Evolutionary conservation across 2,329 filamentous ascomycete genomes (phyloP), one percentile per base, ranked within the genome.

Genomic region (Scolecobasidium constrictum): DNA sequence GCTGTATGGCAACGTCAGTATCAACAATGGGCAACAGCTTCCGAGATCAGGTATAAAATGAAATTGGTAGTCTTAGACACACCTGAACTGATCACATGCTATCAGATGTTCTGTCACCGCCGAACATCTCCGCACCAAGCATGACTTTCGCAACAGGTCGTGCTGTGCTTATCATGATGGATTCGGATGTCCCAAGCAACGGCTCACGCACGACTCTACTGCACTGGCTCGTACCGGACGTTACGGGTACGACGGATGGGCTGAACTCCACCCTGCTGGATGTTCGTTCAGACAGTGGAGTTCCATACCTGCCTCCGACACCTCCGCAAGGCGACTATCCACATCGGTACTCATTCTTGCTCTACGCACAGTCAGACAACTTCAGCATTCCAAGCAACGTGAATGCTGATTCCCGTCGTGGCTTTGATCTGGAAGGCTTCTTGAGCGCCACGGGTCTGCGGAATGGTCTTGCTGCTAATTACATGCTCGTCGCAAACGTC

Each of bases 371-470:
- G 36, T 45, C 49, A 2, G 7, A 26, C 3, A 23, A 23, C 1
- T 62, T 58, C 42, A 12, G 12, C 1, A 55, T 60, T 20, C 59
- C 59, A 0, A 17, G 28, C 1, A 46, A 56, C 19, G 55, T 62
- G 11, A 51, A 56, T n/a, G 57, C 58, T 0, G 55, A 54, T 0
- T 31, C 45, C 5, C 38, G 59, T 4, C 45, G 59, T 0, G 53
- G 56, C 9, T 67, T 66, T 46, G 55, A 66, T 38, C 49, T 60
- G 0, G 48, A 42, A 3, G 47, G 50, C 18, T 67, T 67, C 47
- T 50, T 59, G 3, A 37, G 46, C 1, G 61, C 58, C 2, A 50
- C 59, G 2, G 52, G 50, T 1, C 40, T 67, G 9, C 47, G 42
- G 4, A 41, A 47, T 1, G 54, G 59, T 0, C 35, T 65, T 16